Evolutionary conservation across 2,329 filamentous ascomycete genomes (phyloP).

Genomic region (Penicillium brevicompactum): DNA sequence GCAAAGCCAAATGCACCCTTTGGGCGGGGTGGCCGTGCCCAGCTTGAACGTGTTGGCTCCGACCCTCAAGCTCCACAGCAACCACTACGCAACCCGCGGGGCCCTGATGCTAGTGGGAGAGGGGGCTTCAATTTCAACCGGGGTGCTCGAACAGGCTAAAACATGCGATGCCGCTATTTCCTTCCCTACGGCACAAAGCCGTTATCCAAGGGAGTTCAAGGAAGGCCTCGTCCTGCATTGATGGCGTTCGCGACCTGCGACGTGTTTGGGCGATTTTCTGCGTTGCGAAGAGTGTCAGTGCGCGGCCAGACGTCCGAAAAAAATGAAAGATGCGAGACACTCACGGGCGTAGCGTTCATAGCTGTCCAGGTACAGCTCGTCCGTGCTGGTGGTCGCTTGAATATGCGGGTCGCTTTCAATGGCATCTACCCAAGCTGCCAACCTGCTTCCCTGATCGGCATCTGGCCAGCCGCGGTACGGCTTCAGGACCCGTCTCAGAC

Average conservation of each 20-base stretch:
- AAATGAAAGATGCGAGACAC: slow-evolving; percentile 22
- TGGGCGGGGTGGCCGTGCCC: slow-evolving; percentile 45
- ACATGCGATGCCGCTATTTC: slow-evolving; percentile 12
- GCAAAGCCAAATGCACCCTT: slow-evolving; percentile 61
- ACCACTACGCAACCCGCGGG: slow-evolving; percentile 72
- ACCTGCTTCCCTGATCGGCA: slow-evolving; percentile 64
- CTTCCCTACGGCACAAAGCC: background rate
- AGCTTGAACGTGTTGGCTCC: slow-evolving; percentile 42
- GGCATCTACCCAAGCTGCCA: slow-evolving; percentile 70
- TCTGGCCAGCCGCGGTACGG: slow-evolving; percentile 68
- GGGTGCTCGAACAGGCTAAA: slow-evolving; percentile 52
- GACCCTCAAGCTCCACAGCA: slow-evolving; percentile 50
- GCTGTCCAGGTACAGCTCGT: slow-evolving; percentile 67
- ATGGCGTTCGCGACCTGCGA: slow-evolving; percentile 62
- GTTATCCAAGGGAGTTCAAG: slow-evolving; percentile 32
- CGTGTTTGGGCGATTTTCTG: slow-evolving; percentile 63
- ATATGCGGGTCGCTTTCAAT: slow-evolving; percentile 67
- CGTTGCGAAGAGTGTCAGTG: slow-evolving; percentile 8
- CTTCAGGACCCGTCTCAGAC: slow-evolving; percentile 66
- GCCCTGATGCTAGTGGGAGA: slow-evolving; percentile 74
- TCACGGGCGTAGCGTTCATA: slow-evolving; percentile 64
- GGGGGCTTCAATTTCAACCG: slow-evolving; percentile 77
- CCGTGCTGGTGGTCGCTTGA: slow-evolving; percentile 66
- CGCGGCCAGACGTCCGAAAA: background rate
- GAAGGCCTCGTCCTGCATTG: slow-evolving; percentile 58